phyloP scores from a whole-genome alignment of 108 stramenopile species.

The Aurantiochytrium sp. region DNA sequence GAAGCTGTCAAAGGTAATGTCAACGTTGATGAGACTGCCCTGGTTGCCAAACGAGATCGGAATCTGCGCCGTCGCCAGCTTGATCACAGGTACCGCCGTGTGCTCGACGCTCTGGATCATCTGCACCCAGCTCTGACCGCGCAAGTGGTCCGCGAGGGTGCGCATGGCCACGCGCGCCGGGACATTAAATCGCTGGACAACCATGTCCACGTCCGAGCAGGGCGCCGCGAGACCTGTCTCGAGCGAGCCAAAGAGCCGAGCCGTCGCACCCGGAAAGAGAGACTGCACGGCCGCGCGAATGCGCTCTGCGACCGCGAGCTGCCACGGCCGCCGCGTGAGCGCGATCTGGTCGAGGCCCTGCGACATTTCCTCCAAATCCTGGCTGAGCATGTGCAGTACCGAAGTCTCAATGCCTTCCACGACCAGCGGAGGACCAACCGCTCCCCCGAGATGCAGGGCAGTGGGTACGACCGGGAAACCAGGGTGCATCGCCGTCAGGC shows the following conservation, averaged over 20 bases:
- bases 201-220: constrained; percentile 12
- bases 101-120: constrained; percentile 5
- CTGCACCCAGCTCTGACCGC: background rate
- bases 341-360: background rate
- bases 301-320: constrained; percentile 21
- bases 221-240: constrained; percentile 13
- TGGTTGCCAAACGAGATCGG: constrained; percentile 23
- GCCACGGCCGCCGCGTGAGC: background rate
- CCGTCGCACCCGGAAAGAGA: background rate
- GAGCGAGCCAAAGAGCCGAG: background rate
- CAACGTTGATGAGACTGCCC: constrained; percentile 52
- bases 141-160: background rate
- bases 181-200: background rate
- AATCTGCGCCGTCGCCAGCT: background rate
- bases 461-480: no score
- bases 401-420: background rate
- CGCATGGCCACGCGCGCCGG: background rate
- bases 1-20: constrained; percentile 88
- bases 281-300: background rate
- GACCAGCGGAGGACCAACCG: background rate
- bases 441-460: no score
- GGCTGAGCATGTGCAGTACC: background rate
- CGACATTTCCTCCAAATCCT: background rate
- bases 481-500: no score
- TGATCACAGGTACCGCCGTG: background rate